Evolutionary conservation across 306 rosid genomes (phyloP), one percentile per base, ranked within the genome.

Genomic region (Fagus sylvatica): DNA sequence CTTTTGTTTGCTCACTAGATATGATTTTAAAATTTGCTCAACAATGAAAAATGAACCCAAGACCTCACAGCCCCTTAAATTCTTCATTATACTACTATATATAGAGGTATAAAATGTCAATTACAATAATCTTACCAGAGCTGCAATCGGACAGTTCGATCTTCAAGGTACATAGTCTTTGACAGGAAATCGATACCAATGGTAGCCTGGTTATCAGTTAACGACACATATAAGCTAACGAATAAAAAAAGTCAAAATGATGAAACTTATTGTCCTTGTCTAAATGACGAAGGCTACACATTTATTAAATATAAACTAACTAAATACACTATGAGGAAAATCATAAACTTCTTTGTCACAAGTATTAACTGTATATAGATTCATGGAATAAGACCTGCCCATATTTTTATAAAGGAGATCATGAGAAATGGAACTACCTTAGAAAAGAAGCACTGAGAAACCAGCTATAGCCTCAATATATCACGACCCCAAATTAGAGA

Each of bases 131-230:
- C 89, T 74, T 55, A 88, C 91, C 91, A 88, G 66, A 85, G 80
- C 74, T 85, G 88, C 83, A 88, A 81, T 37, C 89, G 86, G 41
- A 83, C 84, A 19, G 89, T 85, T 49, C 89, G 84, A 69, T 88
- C 91, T 81, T 88, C 91, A 70, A 88, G 91, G 76, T 88, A 88
- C 91, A 88, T 88, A 54, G 89, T 88, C 80, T 88, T 88, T 49
- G 89, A 88, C 11, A 85, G 78, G 74, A 88, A 88, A 71, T 88
- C 89, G 33, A 85, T 88, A 34, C 89, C 89, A 17, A 85, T 85
- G 51, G 89, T 88, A 57, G 88, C 91, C 91, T 85, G 89, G n/a
- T 71, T 39, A 78, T 57, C 2, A 55, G 5, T 9, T 57, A 53
- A 3, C 36, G 8, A n/a, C 11, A 51, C n/a, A 7, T 10, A 73